These are phyloP conservation scores for Fragaria iinumae DNA, from an alignment of 306 rosid species.

Conservation along the genomic window DNA sequence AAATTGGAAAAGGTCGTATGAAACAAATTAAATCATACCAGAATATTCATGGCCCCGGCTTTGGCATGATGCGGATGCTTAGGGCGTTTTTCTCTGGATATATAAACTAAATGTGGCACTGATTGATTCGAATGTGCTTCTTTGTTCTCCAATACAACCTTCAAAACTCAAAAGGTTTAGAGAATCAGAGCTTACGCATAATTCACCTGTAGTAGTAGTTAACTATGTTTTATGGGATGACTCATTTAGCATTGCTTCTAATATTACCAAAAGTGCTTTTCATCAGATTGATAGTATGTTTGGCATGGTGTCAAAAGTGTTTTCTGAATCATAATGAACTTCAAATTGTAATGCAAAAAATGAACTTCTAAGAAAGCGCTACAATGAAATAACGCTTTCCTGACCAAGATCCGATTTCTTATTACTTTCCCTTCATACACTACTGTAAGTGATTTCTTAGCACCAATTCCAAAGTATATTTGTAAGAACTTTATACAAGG, in stretches of 20 bases:
- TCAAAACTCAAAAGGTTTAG: background rate
- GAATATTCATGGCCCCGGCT: conserved; percentile 81
- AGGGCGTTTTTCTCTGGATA: conserved; percentile 60
- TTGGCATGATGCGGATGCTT: conserved; percentile 55
- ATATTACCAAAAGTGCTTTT: background rate
- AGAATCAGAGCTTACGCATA: background rate
- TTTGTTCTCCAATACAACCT: conserved; percentile 64
- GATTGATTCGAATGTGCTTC: conserved; percentile 22
- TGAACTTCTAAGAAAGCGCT: background rate
- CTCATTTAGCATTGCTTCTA: background rate
- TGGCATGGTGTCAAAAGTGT: background rate
- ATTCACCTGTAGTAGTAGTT: background rate
- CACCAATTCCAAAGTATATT: background rate
- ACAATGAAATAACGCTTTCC: background rate
- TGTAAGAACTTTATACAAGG: background rate
- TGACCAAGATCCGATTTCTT: background rate
- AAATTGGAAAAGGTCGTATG: background rate
- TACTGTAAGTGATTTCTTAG: no score
- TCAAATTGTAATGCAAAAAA: background rate
- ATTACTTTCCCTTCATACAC: background rate
- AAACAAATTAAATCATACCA: conserved; percentile 31
- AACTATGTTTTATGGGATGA: background rate
- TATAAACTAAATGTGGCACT: conserved; percentile 52
- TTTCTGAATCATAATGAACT: no score
- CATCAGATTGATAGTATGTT: background rate